Conservation (phyloP, 1,284 basidiomycete genomes). For the Cryptococcus deneoformans region DNA sequence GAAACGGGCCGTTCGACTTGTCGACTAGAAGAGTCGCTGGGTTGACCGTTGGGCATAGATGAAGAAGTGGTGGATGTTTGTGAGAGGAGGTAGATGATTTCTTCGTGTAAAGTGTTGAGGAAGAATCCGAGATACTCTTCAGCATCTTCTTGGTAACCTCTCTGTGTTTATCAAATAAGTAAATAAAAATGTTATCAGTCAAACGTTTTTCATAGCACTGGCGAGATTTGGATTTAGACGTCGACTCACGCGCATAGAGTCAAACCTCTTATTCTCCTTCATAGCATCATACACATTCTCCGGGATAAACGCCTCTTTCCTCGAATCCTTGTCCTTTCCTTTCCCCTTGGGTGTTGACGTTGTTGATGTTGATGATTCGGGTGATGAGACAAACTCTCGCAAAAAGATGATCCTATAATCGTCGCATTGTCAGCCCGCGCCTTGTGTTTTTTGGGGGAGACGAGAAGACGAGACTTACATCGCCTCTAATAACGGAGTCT, state of each 20-base stretch:
- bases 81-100: constrained; percentile 65
- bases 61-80: constrained; percentile 54
- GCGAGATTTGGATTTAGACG: too few species aligned
- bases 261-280: constrained; percentile 91
- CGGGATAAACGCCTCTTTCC: constrained; percentile 72
- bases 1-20: constrained; percentile 44
- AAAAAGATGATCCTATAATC: constrained; percentile 63
- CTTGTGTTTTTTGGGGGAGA: neutral
- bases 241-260: constrained; percentile 80
- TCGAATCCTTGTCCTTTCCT: constrained; percentile 23
- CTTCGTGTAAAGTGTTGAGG: constrained; percentile 92
- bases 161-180: constrained; percentile 49
- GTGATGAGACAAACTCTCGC: constrained; percentile 61
- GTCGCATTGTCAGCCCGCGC: neutral
- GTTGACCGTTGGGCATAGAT: constrained; percentile 35
- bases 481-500: constrained; percentile 79
- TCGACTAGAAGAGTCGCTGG: constrained; percentile 35
- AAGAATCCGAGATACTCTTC: constrained; percentile 99
- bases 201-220: constrained; percentile 2
- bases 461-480: constrained; percentile 46
- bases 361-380: constrained; percentile 15
- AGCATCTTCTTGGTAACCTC: constrained; percentile 95
- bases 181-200: neutral
- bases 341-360: constrained; percentile 10
- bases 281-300: constrained; percentile 92